A percentile compares a stretch with the other conserved stretches of the same genome.
Conservation (phyloP, 495 filamentous ascomycete genomes). For the Penicillium samsonianum region DNA sequence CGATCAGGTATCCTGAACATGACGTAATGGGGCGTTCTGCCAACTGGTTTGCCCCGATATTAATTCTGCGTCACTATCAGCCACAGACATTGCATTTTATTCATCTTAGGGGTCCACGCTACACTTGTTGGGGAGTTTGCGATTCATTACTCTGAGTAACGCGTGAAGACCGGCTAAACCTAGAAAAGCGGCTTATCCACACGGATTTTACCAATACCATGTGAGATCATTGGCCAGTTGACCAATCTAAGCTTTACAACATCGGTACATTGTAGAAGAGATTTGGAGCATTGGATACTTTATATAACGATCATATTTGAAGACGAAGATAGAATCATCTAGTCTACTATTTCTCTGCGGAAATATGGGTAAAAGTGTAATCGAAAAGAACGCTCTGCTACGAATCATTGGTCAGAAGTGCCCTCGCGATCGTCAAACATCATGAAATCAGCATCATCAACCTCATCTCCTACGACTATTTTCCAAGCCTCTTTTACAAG, state of each 20-base stretch:
- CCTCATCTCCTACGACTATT: constrained; percentile 54
- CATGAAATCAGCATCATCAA: constrained; percentile 62
- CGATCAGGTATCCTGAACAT: not conserved
- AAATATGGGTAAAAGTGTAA: not conserved
- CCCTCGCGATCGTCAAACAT: constrained; percentile 48
- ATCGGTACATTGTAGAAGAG: not conserved
- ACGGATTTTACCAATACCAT: not conserved
- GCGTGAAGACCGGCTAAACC: too few relatives aligned
- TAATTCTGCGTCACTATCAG: constrained; percentile 10
- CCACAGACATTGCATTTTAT: too few relatives aligned
- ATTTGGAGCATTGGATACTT: not conserved
- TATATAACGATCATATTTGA: not conserved
- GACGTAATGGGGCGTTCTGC: constrained; percentile 14
- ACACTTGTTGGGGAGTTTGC: too few relatives aligned
- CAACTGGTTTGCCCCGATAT: constrained; percentile 10
- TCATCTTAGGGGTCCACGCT: too few relatives aligned
- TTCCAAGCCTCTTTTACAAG: constrained; percentile 65
- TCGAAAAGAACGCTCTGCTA: constrained; percentile 12
- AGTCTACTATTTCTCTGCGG: not conserved
- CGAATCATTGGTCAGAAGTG: constrained; percentile 34
- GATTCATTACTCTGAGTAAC: too few relatives aligned
- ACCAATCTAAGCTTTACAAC: too few relatives aligned
- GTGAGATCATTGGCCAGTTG: not conserved
- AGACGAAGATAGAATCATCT: not conserved
- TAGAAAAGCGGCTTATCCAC: not conserved